A percentile compares a stretch with the other conserved stretches of the same genome.
phyloP scores from a whole-genome alignment of 305 asterid species.

The Fraxinus sp. region DNA sequence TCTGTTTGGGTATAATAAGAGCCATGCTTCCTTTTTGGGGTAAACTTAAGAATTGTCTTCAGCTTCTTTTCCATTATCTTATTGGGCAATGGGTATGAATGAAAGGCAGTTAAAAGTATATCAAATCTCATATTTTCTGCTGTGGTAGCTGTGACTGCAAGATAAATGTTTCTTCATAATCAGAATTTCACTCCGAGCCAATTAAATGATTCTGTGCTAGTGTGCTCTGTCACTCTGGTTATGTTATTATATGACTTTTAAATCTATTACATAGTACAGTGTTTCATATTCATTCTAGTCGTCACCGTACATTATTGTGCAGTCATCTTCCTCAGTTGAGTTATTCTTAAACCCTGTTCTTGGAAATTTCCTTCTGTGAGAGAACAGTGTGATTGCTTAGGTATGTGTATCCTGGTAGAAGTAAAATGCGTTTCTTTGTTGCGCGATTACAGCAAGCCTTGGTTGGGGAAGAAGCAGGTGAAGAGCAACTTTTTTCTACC shows the following conservation, averaged over 20 bases:
- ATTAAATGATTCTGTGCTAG: background rate
- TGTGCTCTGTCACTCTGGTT: background rate
- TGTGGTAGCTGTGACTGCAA: slow-evolving; percentile 11
- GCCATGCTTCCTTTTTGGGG: slow-evolving; percentile 10
- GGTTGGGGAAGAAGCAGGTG: slow-evolving; percentile 96
- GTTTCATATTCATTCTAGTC: slow-evolving; percentile 11
- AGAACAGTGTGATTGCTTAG: background rate
- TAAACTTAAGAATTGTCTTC: slow-evolving; percentile 14
- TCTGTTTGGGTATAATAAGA: background rate
- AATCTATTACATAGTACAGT: slow-evolving; percentile 4
- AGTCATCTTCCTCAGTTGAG: background rate
- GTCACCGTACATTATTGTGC: slow-evolving; percentile 1
- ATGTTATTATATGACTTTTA: slow-evolving; percentile 18
- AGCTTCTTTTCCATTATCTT: background rate
- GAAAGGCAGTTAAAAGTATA: slow-evolving; percentile 1
- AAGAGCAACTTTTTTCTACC: slow-evolving; percentile 81
- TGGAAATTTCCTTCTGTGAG: background rate
- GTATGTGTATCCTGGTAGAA: slow-evolving; percentile 24
- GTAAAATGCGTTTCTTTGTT: slow-evolving; percentile 30
- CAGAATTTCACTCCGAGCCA: background rate
- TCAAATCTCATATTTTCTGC: background rate
- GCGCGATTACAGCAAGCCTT: slow-evolving; percentile 77
- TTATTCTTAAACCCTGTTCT: background rate
- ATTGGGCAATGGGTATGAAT: background rate
- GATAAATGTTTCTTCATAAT: background rate